Evolutionary conservation across 352 stramenopile genomes (phyloP), one percentile per base, ranked within the genome.

Genomic region (Globisporangium polare): DNA sequence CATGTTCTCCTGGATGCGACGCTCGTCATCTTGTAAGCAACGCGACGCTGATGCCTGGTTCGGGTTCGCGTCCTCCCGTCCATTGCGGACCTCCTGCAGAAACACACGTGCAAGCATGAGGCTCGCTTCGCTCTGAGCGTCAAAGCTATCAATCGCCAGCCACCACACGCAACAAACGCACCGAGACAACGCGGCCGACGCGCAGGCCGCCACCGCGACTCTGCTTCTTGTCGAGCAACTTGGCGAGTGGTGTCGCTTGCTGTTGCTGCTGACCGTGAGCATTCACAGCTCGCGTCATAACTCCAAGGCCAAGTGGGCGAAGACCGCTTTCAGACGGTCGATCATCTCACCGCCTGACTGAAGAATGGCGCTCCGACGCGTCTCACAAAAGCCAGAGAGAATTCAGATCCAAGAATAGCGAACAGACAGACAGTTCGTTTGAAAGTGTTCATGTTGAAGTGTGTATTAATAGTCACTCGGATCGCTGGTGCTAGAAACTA

Each of bases 1-100:
- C 9, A 89, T 73, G 58, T 86, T 73, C 5, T 86, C 67, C 53
- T 87, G 77, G 33, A 89, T 71, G 51, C 79, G 72, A 9, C 61
- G 58, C 57, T 90, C 81, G 55, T 80, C 78, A 33, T 77, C 68
- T 35, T 83, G 77, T 12, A 52, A 13, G 17, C 80, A 58, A 43
- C 13, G 37, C 26, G 77, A 52, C 22, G 51, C 56, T 39, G 63
- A 70, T 20, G 58, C 43, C 4, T 70, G 66, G 58, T 65, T 74
- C 26, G 50, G 35, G 26, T 43, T 63, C 54, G 49, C 54, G 62
- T 67, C 18, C 45, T 62, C 20, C 10, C 17, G 56, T 31, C 41
- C 51, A 54, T 58, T 58, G 42, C 78, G 70, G 18, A 62, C 55
- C 41, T 86, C 76, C 78, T 86, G 26, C 15, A 22, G 24, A 39